Evolutionary conservation across 192 early-diverging fungal species (phyloP).

Genomic region (Phlyctochytrium arcticum): DNA sequence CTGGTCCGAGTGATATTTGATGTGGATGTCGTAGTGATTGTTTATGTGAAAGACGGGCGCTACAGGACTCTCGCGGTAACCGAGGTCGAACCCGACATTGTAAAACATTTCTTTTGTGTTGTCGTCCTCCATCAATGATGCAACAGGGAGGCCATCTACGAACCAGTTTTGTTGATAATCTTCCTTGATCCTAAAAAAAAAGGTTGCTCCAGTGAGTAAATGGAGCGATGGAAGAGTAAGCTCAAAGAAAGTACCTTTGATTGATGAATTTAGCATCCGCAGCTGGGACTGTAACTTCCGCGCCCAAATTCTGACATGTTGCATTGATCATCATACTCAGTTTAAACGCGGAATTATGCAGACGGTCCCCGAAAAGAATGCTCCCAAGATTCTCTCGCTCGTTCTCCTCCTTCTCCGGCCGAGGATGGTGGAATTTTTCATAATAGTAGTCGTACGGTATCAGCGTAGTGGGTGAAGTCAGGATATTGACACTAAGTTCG

Average conservation of each 20-base stretch:
- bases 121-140: slow-evolving; percentile 39
- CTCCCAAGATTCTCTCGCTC: slow-evolving; percentile 81
- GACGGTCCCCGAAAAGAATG: slow-evolving; percentile 94
- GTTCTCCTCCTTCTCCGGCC: slow-evolving; percentile 25
- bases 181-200: slow-evolving; percentile 46
- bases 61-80: slow-evolving; percentile 25
- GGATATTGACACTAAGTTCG: slow-evolving; percentile 78
- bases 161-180: slow-evolving; percentile 51
- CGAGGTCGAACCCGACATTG: slow-evolving; percentile 79
- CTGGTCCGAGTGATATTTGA: slow-evolving; percentile 72
- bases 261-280: slow-evolving; percentile 78
- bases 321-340: slow-evolving; percentile 34
- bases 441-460: slow-evolving; percentile 89
- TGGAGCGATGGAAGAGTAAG: neutral
- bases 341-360: slow-evolving; percentile 77
- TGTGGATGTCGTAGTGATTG: slow-evolving; percentile 86
- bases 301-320: slow-evolving; percentile 6
- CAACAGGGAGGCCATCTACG: slow-evolving; percentile 90
- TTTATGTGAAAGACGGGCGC: slow-evolving; percentile 40
- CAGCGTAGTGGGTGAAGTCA: slow-evolving; percentile 62
- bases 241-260: slow-evolving; percentile 39
- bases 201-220: neutral
- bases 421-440: slow-evolving; percentile 67
- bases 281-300: neutral
- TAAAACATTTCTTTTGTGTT: slow-evolving; percentile 63